phyloP scores from a whole-genome alignment of 192 early-diverging fungal species.

The Coemansia sp. region DNA sequence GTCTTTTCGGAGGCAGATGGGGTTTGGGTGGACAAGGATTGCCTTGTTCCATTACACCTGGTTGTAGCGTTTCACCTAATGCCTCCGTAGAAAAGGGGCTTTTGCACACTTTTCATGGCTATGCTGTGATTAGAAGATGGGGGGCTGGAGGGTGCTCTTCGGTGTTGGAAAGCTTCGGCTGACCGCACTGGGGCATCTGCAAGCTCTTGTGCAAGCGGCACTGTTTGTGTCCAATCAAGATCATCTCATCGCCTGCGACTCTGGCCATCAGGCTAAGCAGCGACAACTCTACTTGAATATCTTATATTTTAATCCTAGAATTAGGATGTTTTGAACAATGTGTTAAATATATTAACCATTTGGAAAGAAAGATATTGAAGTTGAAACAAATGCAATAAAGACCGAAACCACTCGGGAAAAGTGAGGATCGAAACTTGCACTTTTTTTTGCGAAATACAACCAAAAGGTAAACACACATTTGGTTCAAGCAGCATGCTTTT shows the following conservation, averaged over 20 bases:
- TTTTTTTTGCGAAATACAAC: constrained; percentile 15
- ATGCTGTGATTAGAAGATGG: too few species aligned
- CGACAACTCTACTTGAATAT: not conserved
- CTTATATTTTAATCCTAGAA: not conserved
- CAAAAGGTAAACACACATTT: not conserved
- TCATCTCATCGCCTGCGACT: constrained; percentile 14
- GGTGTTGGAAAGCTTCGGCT: too few species aligned
- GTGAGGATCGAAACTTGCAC: not conserved
- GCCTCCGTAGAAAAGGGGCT: too few species aligned
- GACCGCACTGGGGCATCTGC: too few species aligned
- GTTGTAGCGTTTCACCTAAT: too few species aligned
- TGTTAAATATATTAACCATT: not conserved
- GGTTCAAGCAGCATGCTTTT: not conserved
- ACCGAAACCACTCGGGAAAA: too few species aligned
- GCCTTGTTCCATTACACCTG: too few species aligned
- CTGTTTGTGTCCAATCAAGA: constrained; percentile 18
- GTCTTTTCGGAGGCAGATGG: too few species aligned
- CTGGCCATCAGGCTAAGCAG: constrained; percentile 15
- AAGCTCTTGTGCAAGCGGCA: constrained; percentile 21
- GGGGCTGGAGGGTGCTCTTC: too few species aligned
- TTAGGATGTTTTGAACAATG: constrained; percentile 3
- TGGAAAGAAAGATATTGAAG: not conserved
- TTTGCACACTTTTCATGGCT: too few species aligned
- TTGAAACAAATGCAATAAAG: constrained; percentile 5
- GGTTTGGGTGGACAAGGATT: too few species aligned